A percentile compares a stretch with the other conserved stretches of the same genome.
These are phyloP conservation scores for Heliamphora pulchella DNA, from an alignment of 179 eudicot species.

Conservation along the genomic window DNA sequence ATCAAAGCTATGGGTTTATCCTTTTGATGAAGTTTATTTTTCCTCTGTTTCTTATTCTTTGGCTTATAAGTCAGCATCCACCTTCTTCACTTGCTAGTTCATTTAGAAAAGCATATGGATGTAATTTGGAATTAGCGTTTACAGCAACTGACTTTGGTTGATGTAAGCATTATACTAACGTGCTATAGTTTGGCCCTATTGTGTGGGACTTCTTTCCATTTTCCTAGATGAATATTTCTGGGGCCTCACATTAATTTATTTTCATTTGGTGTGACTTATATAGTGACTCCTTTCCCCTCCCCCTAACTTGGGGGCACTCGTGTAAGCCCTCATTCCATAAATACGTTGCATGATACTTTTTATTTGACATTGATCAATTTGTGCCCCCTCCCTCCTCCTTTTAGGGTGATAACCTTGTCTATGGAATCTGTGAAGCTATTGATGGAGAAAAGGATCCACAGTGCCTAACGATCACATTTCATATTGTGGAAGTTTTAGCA, in stretches of 20 bases:
- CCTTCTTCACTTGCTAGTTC: not conserved
- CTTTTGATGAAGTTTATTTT: not conserved
- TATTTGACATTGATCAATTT: not conserved
- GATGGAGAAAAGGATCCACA: slow-evolving; percentile 94
- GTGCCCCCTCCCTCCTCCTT: slow-evolving; percentile 7
- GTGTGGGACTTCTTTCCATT: not conserved
- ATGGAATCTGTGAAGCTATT: slow-evolving; percentile 77
- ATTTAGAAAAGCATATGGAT: not conserved
- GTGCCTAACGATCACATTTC: slow-evolving; percentile 65
- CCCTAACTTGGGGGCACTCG: not conserved
- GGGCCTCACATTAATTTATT: not conserved
- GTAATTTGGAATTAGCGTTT: not conserved
- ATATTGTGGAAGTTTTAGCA: slow-evolving; percentile 58
- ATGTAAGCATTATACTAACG: not conserved
- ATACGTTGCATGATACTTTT: slow-evolving; percentile 1
- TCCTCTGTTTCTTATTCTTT: not conserved
- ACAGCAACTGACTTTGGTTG: not conserved
- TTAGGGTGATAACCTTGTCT: slow-evolving; percentile 66
- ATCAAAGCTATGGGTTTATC: not conserved
- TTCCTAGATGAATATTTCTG: not conserved
- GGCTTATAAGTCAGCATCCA: not conserved
- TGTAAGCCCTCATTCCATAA: not conserved
- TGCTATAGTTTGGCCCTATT: not conserved
- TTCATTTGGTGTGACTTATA: not conserved
- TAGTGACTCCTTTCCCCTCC: not conserved